Evolutionary conservation across 2,329 filamentous ascomycete species (phyloP).

Genomic region (Neoscytalidium dimidiatum): DNA sequence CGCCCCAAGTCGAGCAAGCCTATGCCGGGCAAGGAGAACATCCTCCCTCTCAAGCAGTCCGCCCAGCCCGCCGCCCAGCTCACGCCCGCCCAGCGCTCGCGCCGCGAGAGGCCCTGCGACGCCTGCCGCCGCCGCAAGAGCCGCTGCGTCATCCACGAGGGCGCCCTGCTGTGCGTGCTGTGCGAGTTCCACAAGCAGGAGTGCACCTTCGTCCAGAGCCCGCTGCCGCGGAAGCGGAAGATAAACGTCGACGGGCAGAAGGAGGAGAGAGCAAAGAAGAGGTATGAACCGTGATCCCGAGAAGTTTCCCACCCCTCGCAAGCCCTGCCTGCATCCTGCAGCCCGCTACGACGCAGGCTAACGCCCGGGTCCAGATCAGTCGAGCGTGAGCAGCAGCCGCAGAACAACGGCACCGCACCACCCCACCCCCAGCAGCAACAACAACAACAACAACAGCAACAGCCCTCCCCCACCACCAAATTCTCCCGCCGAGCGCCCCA

Average conservation of each 20-base stretch:
- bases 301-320: background rate
- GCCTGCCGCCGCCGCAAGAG: conserved; percentile 73
- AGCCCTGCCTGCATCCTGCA: background rate
- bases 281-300: conserved; percentile 53
- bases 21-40: conserved; percentile 46
- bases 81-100: conserved; percentile 39
- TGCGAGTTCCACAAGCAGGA: conserved; percentile 78
- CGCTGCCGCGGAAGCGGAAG: conserved; percentile 78
- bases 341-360: conserved; percentile 4
- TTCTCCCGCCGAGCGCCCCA: conserved; percentile 24
- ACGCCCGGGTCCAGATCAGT: conserved; percentile 33
- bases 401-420: too few relatives aligned
- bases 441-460: conserved; percentile 34
- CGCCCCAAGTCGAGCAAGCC: conserved; percentile 41
- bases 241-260: conserved; percentile 64
- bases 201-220: conserved; percentile 77
- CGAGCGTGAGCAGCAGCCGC: conserved; percentile 32
- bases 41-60: conserved; percentile 39
- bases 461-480: conserved; percentile 24
- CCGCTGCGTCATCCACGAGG: conserved; percentile 78
- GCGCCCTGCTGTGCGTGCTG: conserved; percentile 69
- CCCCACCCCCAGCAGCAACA: conserved; percentile 21
- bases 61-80: conserved; percentile 33
- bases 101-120: conserved; percentile 55
- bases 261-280: conserved; percentile 66